phyloP scores from a whole-genome alignment of 331 rosid genomes.

The Telfairia occidentalis region DNA sequence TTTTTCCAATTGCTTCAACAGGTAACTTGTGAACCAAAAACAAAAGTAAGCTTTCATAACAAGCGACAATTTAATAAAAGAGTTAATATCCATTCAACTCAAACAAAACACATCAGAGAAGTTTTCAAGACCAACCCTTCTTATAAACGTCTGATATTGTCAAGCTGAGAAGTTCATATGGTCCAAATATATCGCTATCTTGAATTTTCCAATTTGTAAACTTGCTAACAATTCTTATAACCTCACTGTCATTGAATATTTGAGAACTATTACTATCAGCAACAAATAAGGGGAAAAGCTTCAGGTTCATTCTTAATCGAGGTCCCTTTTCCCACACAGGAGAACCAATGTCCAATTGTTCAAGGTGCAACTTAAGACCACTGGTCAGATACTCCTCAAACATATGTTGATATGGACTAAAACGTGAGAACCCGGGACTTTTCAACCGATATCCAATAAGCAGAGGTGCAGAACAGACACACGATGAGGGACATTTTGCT shows the following conservation, averaged over 20 bases:
- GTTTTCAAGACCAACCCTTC: slow-evolving; percentile 38
- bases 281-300: slow-evolving; percentile 48
- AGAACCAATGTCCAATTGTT: slow-evolving; percentile 42
- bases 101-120: slow-evolving; percentile 16
- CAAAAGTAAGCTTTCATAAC: background rate
- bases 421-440: slow-evolving; percentile 77
- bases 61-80: background rate
- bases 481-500: slow-evolving; percentile 19
- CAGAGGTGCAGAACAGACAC: slow-evolving; percentile 69
- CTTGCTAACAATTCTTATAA: slow-evolving; percentile 32
- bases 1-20: background rate
- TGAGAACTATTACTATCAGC: slow-evolving; percentile 9
- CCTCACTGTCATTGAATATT: slow-evolving; percentile 43
- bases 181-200: slow-evolving; percentile 52
- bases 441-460: slow-evolving; percentile 57
- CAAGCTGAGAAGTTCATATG: slow-evolving; percentile 55
- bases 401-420: slow-evolving; percentile 28
- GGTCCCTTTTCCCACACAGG: slow-evolving; percentile 55
- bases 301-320: slow-evolving; percentile 55
- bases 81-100: background rate
- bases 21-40: background rate
- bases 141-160: slow-evolving; percentile 32
- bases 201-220: slow-evolving; percentile 57
- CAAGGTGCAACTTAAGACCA: slow-evolving; percentile 26
- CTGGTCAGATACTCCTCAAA: slow-evolving; percentile 39